These are phyloP conservation scores for Dalbergia cochinchinensis DNA, from an alignment of 306 rosid species.

Conservation along the genomic window DNA sequence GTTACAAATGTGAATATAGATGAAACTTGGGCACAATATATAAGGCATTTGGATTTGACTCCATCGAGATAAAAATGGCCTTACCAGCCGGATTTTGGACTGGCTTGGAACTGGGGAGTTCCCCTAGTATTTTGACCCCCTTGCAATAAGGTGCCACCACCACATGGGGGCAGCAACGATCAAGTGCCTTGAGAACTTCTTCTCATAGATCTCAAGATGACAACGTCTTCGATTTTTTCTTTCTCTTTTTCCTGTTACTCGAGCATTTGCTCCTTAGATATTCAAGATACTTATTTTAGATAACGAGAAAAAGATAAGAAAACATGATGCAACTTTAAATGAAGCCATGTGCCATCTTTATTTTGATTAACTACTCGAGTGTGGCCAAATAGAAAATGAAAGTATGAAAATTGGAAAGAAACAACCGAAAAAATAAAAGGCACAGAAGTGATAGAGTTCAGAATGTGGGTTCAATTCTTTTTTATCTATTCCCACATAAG, in stretches of 20 bases:
- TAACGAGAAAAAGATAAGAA: neutral
- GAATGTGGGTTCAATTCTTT: neutral
- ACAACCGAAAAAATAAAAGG: neutral
- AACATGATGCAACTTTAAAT: neutral
- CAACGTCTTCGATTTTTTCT: neutral
- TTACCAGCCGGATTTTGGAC: slow-evolving; percentile 28
- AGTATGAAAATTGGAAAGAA: neutral
- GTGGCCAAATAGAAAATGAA: slow-evolving; percentile 24
- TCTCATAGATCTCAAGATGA: slow-evolving; percentile 37
- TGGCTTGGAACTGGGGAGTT: neutral
- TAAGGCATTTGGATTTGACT: neutral
- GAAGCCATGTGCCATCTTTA: neutral
- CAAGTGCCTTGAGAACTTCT: slow-evolving; percentile 36
- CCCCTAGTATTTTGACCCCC: slow-evolving; percentile 26
- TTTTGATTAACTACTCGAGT: slow-evolving; percentile 22
- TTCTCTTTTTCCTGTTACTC: neutral
- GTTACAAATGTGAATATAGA: neutral
- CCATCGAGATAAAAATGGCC: slow-evolving; percentile 30
- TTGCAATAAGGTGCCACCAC: slow-evolving; percentile 11
- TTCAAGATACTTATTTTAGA: neutral
- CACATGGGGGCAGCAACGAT: slow-evolving; percentile 20
- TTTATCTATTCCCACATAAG: neutral
- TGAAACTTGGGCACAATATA: neutral
- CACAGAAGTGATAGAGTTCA: slow-evolving; percentile 1
- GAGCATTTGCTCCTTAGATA: neutral